Conservation (phyloP, 768 basidiomycete genomes). For the Terana coerulea region DNA sequence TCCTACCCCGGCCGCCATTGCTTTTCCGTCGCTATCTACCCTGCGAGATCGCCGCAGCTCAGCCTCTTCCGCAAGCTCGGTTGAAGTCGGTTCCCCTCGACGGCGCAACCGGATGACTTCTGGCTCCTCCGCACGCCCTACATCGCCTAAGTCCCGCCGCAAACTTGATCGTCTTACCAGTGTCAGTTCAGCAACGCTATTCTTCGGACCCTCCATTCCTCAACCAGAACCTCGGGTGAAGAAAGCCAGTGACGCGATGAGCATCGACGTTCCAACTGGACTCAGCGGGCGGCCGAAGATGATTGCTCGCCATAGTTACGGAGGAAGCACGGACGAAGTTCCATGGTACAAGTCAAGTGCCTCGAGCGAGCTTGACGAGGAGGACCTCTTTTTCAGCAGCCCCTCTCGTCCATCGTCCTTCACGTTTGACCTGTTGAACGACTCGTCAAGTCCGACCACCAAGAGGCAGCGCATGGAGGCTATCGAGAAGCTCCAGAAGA, state of each 20-base stretch:
- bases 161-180: slow-evolving; percentile 51
- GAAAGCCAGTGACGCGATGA: slow-evolving; percentile 13
- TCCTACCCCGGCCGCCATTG: slow-evolving; percentile 19
- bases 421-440: slow-evolving; percentile 48
- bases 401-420: slow-evolving; percentile 48
- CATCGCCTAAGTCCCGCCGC: slow-evolving; percentile 32
- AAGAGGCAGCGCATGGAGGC: slow-evolving; percentile 28
- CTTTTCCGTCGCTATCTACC: slow-evolving; percentile 36
- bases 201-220: slow-evolving; percentile 59
- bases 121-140: slow-evolving; percentile 29
- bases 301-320: slow-evolving; percentile 62
- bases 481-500: slow-evolving; percentile 45
- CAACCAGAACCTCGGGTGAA: slow-evolving; percentile 14
- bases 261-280: background rate
- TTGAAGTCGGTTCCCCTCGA: slow-evolving; percentile 49
- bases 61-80: slow-evolving; percentile 37
- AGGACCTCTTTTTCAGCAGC: slow-evolving; percentile 31
- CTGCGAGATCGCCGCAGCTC: slow-evolving; percentile 35
- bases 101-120: slow-evolving; percentile 42
- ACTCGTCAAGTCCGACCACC: slow-evolving; percentile 56
- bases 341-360: slow-evolving; percentile 11
- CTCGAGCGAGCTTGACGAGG: slow-evolving; percentile 21
- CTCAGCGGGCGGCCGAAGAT: slow-evolving; percentile 26
- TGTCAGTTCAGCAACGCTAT: slow-evolving; percentile 53
- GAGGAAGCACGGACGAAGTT: slow-evolving; percentile 37